Evolutionary conservation across 768 basidiomycete genomes (phyloP).

Genomic region (Boletellus ananas): DNA sequence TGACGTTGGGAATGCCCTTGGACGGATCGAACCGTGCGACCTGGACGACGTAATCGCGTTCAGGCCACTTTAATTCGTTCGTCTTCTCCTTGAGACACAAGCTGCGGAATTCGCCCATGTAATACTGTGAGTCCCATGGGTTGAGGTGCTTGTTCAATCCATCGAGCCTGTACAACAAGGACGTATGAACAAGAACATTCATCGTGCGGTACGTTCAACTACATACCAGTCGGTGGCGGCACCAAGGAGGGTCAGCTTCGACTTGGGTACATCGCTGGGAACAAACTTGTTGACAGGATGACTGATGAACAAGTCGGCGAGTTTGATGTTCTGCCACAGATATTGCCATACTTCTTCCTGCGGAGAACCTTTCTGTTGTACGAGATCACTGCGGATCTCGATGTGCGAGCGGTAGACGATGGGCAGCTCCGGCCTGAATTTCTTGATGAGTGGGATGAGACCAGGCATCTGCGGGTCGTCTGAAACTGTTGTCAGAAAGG

Average conservation of each 20-base stretch:
- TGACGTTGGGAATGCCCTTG: slow-evolving; percentile 77
- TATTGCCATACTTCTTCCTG: slow-evolving; percentile 94
- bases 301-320: slow-evolving; percentile 88
- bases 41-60: slow-evolving; percentile 83
- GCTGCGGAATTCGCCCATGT: slow-evolving; percentile 85
- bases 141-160: slow-evolving; percentile 89
- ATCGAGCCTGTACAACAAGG: slow-evolving; percentile 58
- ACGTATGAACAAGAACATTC: slow-evolving; percentile 1
- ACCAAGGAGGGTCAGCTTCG: slow-evolving; percentile 70
- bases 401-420: slow-evolving; percentile 95
- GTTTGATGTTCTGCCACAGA: slow-evolving; percentile 88
- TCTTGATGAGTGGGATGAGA: slow-evolving; percentile 88
- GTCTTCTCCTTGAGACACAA: slow-evolving; percentile 78
- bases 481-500: slow-evolving; percentile 23
- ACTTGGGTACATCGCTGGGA: slow-evolving; percentile 73
- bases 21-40: slow-evolving; percentile 93
- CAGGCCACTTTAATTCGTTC: slow-evolving; percentile 73
- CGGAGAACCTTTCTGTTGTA: slow-evolving; percentile 75
- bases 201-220: slow-evolving; percentile 12
- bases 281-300: slow-evolving; percentile 96
- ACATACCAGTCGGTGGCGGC: slow-evolving; percentile 83
- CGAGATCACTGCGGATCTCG: slow-evolving; percentile 85
- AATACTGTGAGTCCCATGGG: slow-evolving; percentile 79
- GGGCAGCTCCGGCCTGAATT: slow-evolving; percentile 77
- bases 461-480: slow-evolving; percentile 95